Evolutionary conservation across 441 rosid species (phyloP).

Genomic region (Euphorbia corollata): DNA sequence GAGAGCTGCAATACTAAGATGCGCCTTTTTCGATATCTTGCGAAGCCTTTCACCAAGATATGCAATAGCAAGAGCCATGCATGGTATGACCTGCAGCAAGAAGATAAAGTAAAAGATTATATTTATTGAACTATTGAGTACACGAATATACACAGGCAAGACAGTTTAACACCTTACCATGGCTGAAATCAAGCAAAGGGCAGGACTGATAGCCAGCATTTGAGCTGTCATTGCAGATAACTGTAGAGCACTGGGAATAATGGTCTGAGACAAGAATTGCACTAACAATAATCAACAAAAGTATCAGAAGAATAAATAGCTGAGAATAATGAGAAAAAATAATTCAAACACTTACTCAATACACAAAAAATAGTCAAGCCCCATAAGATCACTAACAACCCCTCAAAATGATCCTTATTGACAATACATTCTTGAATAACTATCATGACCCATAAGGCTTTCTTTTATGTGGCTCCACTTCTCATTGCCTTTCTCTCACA

Average conservation of each 20-base stretch:
- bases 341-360: not conserved
- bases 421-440: not conserved
- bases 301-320: not conserved
- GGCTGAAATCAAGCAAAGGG: slow-evolving; percentile 61
- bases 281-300: slow-evolving; percentile 10
- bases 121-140: not conserved
- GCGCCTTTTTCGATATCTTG: slow-evolving; percentile 63
- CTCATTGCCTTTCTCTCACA: too few species aligned
- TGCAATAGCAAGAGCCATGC: slow-evolving; percentile 57
- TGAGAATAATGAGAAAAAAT: not conserved
- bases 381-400: not conserved
- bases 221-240: slow-evolving; percentile 66
- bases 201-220: slow-evolving; percentile 78
- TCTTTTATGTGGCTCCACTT: not conserved
- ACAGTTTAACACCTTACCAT: slow-evolving; percentile 35
- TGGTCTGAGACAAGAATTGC: slow-evolving; percentile 42
- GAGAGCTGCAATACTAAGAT: slow-evolving; percentile 56
- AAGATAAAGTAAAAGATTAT: slow-evolving; percentile 14
- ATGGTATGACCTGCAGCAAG: slow-evolving; percentile 57
- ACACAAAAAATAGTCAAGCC: not conserved
- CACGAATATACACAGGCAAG: not conserved
- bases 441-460: not conserved
- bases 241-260: slow-evolving; percentile 69
- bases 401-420: not conserved
- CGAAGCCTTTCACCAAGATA: slow-evolving; percentile 66